Conservation (phyloP, 805 yeast genomes). For the Candida sanyiensis region DNA sequence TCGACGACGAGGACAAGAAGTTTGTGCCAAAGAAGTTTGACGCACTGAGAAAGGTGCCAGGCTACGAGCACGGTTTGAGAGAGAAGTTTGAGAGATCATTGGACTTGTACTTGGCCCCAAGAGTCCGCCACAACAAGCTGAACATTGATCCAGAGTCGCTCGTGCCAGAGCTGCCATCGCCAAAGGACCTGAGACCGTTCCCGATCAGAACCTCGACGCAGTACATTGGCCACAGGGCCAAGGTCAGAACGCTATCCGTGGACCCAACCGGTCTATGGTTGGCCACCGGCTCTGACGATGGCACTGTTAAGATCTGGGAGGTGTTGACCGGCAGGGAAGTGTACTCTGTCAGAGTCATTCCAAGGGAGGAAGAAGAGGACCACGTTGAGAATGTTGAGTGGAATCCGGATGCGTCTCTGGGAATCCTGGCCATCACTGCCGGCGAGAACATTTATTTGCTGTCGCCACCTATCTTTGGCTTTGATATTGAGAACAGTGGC, state of each 20-base stretch:
- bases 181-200: slow-evolving; percentile 94
- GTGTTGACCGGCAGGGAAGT: slow-evolving; percentile 92
- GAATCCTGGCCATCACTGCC: slow-evolving; percentile 78
- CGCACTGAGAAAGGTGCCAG: slow-evolving; percentile 89
- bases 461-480: slow-evolving; percentile 90
- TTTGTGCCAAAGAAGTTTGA: slow-evolving; percentile 77
- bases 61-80: slow-evolving; percentile 76
- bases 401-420: slow-evolving; percentile 75
- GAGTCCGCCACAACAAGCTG: slow-evolving; percentile 85
- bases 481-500: slow-evolving; percentile 77
- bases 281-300: slow-evolving; percentile 98
- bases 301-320: slow-evolving; percentile 95
- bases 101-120: slow-evolving; percentile 92
- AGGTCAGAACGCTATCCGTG: slow-evolving; percentile 73
- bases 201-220: slow-evolving; percentile 85
- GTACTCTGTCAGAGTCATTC: slow-evolving; percentile 48
- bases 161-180: slow-evolving; percentile 94
- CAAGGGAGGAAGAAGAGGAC: slow-evolving; percentile 55
- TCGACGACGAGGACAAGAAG: slow-evolving; percentile 65
- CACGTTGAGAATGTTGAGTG: slow-evolving; percentile 78
- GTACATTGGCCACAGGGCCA: slow-evolving; percentile 78
- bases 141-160: slow-evolving; percentile 94
- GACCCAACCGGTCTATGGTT: slow-evolving; percentile 92
- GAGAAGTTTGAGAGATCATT: slow-evolving; percentile 92
- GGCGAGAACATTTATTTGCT: slow-evolving; percentile 75